Evolutionary conservation across 2,329 filamentous ascomycete genomes (phyloP).

Genomic region (Sarocladium kiliense): DNA sequence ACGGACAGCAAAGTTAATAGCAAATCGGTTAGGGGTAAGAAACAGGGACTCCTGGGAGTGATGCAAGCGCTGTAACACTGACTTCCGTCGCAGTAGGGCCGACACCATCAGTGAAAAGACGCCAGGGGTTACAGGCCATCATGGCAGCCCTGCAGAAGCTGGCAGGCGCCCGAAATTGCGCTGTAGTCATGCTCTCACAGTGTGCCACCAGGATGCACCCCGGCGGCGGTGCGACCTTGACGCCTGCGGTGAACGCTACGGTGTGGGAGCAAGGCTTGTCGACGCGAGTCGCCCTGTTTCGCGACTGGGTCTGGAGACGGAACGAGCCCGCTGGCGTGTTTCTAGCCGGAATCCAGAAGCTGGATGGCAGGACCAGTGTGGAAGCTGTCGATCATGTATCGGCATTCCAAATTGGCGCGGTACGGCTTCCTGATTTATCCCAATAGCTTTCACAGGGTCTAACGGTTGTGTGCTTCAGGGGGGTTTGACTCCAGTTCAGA

Average conservation of each 20-base stretch:
- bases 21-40: slow-evolving; percentile 37
- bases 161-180: slow-evolving; percentile 66
- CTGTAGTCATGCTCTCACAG: slow-evolving; percentile 72
- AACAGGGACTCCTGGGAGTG: background rate
- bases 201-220: slow-evolving; percentile 75
- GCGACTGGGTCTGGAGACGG: slow-evolving; percentile 61
- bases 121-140: slow-evolving; percentile 55
- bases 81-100: slow-evolving; percentile 22
- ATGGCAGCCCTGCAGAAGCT: slow-evolving; percentile 69
- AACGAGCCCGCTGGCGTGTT: slow-evolving; percentile 44
- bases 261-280: slow-evolving; percentile 78
- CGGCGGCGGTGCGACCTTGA: slow-evolving; percentile 61
- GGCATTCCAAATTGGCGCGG: slow-evolving; percentile 44
- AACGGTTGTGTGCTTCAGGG: background rate
- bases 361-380: slow-evolving; percentile 45
- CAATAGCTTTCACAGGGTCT: background rate
- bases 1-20: slow-evolving; percentile 28
- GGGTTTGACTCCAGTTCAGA: background rate
- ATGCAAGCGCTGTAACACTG: background rate
- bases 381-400: slow-evolving; percentile 37
- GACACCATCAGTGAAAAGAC: slow-evolving; percentile 34
- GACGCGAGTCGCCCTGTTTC: slow-evolving; percentile 70
- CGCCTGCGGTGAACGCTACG: slow-evolving; percentile 67
- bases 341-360: slow-evolving; percentile 61
- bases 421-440: slow-evolving; percentile 23